Base-by-base conservation (phyloP, 192 early-diverging fungal species). In the Coemansia sp. region DNA sequence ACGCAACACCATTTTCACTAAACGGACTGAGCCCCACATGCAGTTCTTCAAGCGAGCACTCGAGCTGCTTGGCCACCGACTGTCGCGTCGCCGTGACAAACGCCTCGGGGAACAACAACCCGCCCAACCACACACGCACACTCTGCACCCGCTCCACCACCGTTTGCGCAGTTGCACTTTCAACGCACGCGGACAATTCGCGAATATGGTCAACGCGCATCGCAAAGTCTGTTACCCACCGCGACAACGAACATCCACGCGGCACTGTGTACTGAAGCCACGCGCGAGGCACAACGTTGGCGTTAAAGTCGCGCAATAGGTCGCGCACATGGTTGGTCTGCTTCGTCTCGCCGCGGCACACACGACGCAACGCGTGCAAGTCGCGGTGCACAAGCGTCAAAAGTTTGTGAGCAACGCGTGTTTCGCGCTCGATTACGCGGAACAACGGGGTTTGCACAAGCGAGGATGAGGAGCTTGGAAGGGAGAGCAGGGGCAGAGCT, bases 31-130 rank as follows among this genome's bases (percentile, higher is more conserved):
- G 8, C 7, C 32, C 32, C 8, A 32, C 32, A 1, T 32, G 32
- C 8, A 32, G 32, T 32, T 32, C 88, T 73, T 97, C 94, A 41
- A 97, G 67, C 48, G 94, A 95, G 84, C 88, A 91, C 16, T 77
- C 64, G 16, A 85, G 62, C 22, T 64, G 71, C 71, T 95, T 90
- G 16, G 94, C 92, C 3, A 85, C 89, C 6, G 85, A 82, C 73
- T 97, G 94, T 37, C 93, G 85, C 12, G 94, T 94, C 20, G 94
- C 94, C 0, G 94, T 97, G 18, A 95, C 82, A 71, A 89, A 96
- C 16, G 94, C 94, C 71, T 95, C 92, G 16, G 94, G 94, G 43
- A 86, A 87, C 71, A 96, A 87, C 18, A 96, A 73, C 0, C 92
- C 93, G 51, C 94, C 94, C 18, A 96, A 66, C 90, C 90, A 94